phyloP scores from a whole-genome alignment of 176 grass and related monocot species.

The Puccinellia tenuiflora region DNA sequence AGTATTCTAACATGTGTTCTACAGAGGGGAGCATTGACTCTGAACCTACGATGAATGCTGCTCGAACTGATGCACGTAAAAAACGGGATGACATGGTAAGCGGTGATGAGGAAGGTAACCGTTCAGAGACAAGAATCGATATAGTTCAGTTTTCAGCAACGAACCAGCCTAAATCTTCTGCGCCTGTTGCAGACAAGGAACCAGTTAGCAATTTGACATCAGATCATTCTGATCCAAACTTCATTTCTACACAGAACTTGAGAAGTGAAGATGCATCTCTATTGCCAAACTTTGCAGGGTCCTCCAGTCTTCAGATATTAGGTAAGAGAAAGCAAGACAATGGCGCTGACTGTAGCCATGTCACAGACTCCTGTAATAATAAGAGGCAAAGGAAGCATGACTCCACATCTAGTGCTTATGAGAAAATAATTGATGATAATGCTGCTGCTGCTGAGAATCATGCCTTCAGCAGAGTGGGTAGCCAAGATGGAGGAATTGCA shows the following conservation, averaged over 20 bases:
- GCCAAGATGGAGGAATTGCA: background rate
- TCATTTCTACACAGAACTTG: background rate
- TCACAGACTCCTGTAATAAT: background rate
- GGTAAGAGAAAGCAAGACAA: slow-evolving; percentile 20
- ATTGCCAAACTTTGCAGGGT: background rate
- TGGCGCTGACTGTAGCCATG: background rate
- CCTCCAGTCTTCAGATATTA: slow-evolving; percentile 19
- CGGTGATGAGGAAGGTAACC: background rate
- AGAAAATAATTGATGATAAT: slow-evolving; percentile 10
- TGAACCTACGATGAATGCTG: background rate
- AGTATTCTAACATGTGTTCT: background rate
- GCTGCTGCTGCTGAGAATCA: background rate
- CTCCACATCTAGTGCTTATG: background rate
- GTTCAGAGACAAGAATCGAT: slow-evolving; percentile 26
- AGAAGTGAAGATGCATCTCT: background rate
- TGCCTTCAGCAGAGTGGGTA: background rate
- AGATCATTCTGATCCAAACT: background rate
- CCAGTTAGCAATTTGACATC: background rate
- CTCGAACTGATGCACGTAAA: background rate
- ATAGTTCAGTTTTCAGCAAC: slow-evolving; percentile 10
- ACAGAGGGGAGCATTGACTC: background rate
- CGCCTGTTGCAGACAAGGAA: background rate
- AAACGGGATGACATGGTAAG: background rate
- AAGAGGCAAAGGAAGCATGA: background rate
- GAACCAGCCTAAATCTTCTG: background rate